These are phyloP conservation scores for Pleodorina starrii DNA, from an alignment of 139 green algal species.

Conservation along the genomic window DNA sequence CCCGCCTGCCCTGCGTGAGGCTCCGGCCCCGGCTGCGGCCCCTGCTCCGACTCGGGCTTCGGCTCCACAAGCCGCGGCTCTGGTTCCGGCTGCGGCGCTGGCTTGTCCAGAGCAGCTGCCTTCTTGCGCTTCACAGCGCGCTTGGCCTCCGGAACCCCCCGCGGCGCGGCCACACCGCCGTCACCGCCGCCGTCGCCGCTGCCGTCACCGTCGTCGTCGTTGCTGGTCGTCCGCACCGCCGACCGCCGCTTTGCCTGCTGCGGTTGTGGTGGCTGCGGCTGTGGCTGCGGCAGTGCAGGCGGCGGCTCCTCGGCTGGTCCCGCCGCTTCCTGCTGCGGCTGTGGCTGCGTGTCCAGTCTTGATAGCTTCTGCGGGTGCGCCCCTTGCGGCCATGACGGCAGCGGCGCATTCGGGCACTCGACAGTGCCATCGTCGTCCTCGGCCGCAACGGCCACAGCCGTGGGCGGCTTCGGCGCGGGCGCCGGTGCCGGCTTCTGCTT, in stretches of 20 bases:
- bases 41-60: not conserved
- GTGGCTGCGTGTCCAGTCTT: no score
- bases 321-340: no score
- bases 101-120: not conserved
- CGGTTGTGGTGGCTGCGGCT: not conserved
- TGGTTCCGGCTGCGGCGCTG: not conserved
- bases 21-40: no score
- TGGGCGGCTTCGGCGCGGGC: not conserved
- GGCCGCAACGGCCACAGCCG: no score
- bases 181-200: not conserved
- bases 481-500: not conserved
- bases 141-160: not conserved
- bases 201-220: not conserved
- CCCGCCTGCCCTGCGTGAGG: no score
- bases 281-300: not conserved
- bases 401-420: not conserved
- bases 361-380: no score
- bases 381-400: no score
- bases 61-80: not conserved
- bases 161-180: not conserved
- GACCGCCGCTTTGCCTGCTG: not conserved
- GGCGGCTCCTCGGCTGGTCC: no score
- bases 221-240: not conserved
- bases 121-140: not conserved
- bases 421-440: no score